Evolutionary conservation across 139 green algal species (phyloP), one percentile per base, ranked within the genome.

Genomic region (Asterochloris erici): DNA sequence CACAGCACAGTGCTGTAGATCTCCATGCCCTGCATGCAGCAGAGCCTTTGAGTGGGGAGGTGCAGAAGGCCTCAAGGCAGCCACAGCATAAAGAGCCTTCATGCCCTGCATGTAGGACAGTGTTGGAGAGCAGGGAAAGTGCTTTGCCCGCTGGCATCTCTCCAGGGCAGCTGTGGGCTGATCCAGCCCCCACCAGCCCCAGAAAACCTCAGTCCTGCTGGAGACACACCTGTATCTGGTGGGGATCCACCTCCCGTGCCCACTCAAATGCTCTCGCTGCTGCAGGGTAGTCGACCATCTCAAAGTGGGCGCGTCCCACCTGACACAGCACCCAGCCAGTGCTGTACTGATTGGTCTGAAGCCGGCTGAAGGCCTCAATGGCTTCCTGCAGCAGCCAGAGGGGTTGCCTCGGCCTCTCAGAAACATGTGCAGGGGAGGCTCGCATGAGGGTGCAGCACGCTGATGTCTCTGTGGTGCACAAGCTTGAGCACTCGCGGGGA

Each of bases 1-100:
- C 96, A 99, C 81, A 99, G 90, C 85, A 98, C 95, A 0, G 95
- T 98, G 84, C 84, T 93, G 91, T 97, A 98, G 74, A 95, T 73
- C 84, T 98, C 96, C 82, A 99, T 86, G 64, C 91, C 95, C 85
- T 96, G 85, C 68, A 66, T 24, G 63, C 61, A 38, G 15, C 62
- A 82, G 38, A 54, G 38, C 38, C 38, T 54, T 54, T 54, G 38
- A 54, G 38, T 6, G 38, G 38, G 38, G 38, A 54, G 38, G 38
- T 54, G 38, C 38, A 54, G 38, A 54, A 54, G 38, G 38, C 38
- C 38, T 6, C 6, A 54, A 54, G 38, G 38, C 38, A 54, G 38
- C 38, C 85, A 98, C 95, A 0, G 95, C 98, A 83, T 83, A 93
- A 91, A 97, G 98, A 71, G 95, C 75, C 83, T 98, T 96, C 82